Base-by-base conservation (phyloP, 2,329 filamentous ascomycete genomes). In the Scedosporium minutisporum region DNA sequence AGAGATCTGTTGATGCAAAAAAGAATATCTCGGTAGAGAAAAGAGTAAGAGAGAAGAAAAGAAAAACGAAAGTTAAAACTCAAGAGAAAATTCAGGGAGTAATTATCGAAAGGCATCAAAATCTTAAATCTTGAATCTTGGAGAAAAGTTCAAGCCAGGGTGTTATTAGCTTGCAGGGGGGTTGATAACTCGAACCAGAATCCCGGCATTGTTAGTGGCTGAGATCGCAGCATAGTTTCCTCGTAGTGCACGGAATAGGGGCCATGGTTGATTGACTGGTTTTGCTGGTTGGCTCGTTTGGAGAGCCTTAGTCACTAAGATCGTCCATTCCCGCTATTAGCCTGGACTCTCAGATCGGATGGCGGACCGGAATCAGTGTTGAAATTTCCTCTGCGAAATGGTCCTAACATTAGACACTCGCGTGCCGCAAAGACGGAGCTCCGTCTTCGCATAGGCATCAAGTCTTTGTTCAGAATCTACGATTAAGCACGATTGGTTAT, bases 91-190 rank as follows among this genome's bases (percentile, higher is more conserved):
- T 23, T 55, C 5, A 55, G 21, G 51, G 51, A 23, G 51, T 23
- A n/a, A n/a, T n/a, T n/a, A 25, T 55, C 23, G 5, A 27, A 55
- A 23, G 51, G 51, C 51, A 25, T 55, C 51, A 23, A 55, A 55
- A 55, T 23, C 23, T 55, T 27, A 55, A 55, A 55, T 23, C 23
- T 55, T 27, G 51, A 55, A 55, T 23, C 12, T 25, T 27, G 12
- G 12, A 18, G 23, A 55, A 55, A 58, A 42, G 46, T 42, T 62
- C 33, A 41, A 57, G 60, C 60, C 60, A 62, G 60, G 60, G 60
- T 62, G 60, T 62, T 62, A 62, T 62, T 57, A 58, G 51, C 60
- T 58, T 46, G 33, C 60, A 58, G 53, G 60, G 60, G 60, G 46
- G 44, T 23, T 48, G 18, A 55, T 55, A 23, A 12, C 21, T 23